phyloP scores from a whole-genome alignment of 805 yeast species.

The Kuraishia piskuri region DNA sequence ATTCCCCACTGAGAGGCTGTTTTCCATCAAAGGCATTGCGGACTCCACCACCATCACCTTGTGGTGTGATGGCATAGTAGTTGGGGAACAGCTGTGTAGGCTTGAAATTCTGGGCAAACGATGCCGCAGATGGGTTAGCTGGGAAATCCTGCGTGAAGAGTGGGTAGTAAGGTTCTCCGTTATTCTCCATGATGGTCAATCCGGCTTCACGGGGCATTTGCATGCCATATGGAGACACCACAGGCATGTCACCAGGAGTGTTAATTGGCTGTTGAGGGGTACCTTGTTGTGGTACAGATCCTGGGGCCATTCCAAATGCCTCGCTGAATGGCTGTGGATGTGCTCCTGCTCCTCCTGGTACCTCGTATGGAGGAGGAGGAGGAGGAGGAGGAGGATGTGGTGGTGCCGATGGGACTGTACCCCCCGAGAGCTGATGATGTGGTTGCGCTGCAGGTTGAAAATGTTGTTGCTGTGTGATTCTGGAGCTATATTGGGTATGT shows the following conservation, averaged over 20 bases:
- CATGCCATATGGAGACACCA: not conserved
- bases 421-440: no score
- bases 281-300: not conserved
- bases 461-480: not conserved
- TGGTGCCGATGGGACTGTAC: no score
- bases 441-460: no score
- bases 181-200: not conserved
- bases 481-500: no score
- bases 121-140: not conserved
- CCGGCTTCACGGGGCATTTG: not conserved
- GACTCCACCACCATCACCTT: not conserved
- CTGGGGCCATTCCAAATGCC: not conserved
- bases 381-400: not conserved
- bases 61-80: not conserved
- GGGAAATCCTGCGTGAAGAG: conserved; percentile 1
- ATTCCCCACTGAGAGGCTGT: not conserved
- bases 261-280: not conserved
- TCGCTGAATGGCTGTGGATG: not conserved
- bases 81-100: conserved; percentile 5
- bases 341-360: not conserved
- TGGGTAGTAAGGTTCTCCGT: not conserved
- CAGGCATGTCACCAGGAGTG: not conserved
- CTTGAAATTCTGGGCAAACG: not conserved
- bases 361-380: no score
- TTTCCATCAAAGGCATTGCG: not conserved